A percentile compares a stretch with the other conserved stretches of the same genome.
These are phyloP conservation scores for Pythium periplocum DNA, from an alignment of 352 stramenopile species.

Conservation along the genomic window DNA sequence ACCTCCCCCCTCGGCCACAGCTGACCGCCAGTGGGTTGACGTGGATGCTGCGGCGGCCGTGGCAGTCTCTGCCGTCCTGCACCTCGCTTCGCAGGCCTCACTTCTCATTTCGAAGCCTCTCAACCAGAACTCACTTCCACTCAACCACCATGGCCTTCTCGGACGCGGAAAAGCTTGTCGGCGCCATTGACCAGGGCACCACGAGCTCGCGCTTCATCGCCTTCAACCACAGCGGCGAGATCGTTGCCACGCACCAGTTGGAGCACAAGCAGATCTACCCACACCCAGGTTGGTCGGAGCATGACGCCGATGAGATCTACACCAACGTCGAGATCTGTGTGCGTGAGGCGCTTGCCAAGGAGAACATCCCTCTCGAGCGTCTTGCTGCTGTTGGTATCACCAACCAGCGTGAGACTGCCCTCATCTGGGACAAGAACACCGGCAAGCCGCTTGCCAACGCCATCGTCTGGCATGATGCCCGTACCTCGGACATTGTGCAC, in stretches of 20 bases:
- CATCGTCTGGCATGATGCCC: conserved; percentile 98
- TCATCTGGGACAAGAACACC: conserved; percentile 96
- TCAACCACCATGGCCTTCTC: conserved; percentile 26
- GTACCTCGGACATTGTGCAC: conserved; percentile 90
- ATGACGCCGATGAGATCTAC: conserved; percentile 96
- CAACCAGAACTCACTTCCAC: conserved; percentile 11
- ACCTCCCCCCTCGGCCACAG: neutral
- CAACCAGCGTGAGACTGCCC: conserved; percentile 98
- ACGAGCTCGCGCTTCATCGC: conserved; percentile 95
- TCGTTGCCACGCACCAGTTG: conserved; percentile 90
- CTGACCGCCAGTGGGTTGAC: neutral
- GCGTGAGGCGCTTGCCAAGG: conserved; percentile 60
- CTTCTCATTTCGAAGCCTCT: neutral
- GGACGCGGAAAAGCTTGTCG: conserved; percentile 46
- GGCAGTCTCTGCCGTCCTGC: conserved; percentile 1
- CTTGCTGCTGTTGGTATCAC: conserved; percentile 96
- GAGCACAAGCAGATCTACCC: conserved; percentile 97
- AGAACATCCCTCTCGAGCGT: conserved; percentile 55
- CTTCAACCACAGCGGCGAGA: conserved; percentile 87
- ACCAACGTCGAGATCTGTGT: conserved; percentile 79
- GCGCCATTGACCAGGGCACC: conserved; percentile 97
- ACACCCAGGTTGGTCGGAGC: conserved; percentile 95
- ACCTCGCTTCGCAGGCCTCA: conserved; percentile 1
- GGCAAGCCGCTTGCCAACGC: conserved; percentile 97
- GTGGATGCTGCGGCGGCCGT: neutral